Conservation (phyloP, 345 rosid genomes). For the Citrus unshiu region DNA sequence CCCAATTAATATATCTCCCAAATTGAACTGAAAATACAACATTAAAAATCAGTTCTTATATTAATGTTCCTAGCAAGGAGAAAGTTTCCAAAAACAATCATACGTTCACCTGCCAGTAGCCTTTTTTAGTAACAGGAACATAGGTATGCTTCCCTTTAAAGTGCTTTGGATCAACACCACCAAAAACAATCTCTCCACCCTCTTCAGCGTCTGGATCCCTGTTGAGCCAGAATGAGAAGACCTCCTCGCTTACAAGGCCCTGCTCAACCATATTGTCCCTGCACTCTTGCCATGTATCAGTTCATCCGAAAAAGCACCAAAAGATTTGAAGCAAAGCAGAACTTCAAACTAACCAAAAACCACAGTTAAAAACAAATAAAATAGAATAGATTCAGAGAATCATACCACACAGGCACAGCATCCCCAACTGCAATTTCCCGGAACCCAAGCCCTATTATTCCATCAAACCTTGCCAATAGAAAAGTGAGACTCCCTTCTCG, state of each 20-base stretch:
- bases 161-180: constrained; percentile 64
- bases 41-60: constrained; percentile 4
- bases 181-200: constrained; percentile 87
- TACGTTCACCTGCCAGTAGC: constrained; percentile 76
- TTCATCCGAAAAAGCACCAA: neutral
- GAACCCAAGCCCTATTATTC: constrained; percentile 79
- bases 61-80: neutral
- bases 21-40: constrained; percentile 43
- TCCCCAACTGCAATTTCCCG: constrained; percentile 68
- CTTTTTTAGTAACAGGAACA: constrained; percentile 63
- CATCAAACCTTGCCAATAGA: constrained; percentile 66
- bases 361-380: neutral
- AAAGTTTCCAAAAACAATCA: neutral
- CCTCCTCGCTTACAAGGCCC: constrained; percentile 44
- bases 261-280: constrained; percentile 76
- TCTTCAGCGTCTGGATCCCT: constrained; percentile 37
- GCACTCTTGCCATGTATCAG: constrained; percentile 8
- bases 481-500: constrained; percentile 55
- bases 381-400: neutral
- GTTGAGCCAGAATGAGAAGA: constrained; percentile 83
- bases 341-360: too few relatives aligned
- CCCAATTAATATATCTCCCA: constrained; percentile 66
- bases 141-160: constrained; percentile 68
- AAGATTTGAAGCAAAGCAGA: neutral
- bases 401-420: constrained; percentile 64